Conservation (phyloP, 2,329 filamentous ascomycete species). For the Penicillium capsulatum region DNA sequence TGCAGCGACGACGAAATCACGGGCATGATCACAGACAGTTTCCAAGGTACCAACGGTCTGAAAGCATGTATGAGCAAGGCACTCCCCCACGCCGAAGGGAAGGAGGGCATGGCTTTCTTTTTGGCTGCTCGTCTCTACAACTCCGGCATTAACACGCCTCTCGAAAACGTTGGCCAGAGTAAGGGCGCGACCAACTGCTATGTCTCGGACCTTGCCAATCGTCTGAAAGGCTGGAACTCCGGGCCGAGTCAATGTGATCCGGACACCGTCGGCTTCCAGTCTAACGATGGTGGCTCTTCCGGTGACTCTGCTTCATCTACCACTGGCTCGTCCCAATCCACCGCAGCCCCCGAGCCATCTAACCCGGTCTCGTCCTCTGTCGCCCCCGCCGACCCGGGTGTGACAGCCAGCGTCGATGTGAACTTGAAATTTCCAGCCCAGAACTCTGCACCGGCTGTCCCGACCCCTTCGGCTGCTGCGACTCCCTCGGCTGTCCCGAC, state of each 20-base stretch:
- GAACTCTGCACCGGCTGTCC: no score
- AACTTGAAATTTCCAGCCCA: no score
- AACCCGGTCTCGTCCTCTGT: no score
- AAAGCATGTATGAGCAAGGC: constrained; percentile 32
- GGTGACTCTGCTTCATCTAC: constrained; percentile 8
- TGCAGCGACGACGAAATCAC: constrained; percentile 27
- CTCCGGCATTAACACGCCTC: constrained; percentile 34
- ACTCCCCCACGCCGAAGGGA: no score
- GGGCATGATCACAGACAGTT: constrained; percentile 42
- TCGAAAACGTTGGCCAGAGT: constrained; percentile 31
- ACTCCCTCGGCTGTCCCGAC: no score
- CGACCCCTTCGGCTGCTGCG: no score
- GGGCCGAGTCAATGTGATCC: constrained; percentile 19
- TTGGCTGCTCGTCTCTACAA: constrained; percentile 42
- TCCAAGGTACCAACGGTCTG: constrained; percentile 38
- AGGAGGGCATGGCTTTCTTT: constrained; percentile 25
- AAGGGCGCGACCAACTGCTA: constrained; percentile 29
- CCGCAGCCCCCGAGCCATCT: no score
- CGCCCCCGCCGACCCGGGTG: no score
- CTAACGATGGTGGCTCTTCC: constrained; percentile 10
- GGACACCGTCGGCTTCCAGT: no score
- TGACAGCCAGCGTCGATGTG: no score
- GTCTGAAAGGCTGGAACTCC: constrained; percentile 24
- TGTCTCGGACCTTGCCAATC: constrained; percentile 28
- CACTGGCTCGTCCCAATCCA: neutral